phyloP scores from a whole-genome alignment of 2,329 filamentous ascomycete species.

The Tolypocladium inflatum region DNA sequence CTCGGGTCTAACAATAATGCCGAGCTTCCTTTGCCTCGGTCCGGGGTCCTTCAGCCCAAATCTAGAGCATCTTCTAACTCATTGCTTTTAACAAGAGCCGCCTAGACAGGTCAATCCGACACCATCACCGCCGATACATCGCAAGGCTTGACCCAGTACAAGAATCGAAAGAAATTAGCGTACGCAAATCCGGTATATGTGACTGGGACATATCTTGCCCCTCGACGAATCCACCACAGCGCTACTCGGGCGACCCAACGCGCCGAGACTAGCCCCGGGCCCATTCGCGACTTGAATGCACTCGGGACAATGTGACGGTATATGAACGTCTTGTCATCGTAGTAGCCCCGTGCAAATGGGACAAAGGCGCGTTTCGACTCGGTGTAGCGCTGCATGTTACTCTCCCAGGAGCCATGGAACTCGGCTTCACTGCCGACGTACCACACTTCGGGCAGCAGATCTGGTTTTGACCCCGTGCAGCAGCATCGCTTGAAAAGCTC shows the following conservation, averaged over 20 bases:
- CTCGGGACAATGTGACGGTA: slow-evolving; percentile 8
- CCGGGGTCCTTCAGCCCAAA: no score
- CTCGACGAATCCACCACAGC: slow-evolving; percentile 8
- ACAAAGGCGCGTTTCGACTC: slow-evolving; percentile 8
- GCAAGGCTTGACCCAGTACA: slow-evolving; percentile 2
- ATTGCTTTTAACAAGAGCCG: no score
- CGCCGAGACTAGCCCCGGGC: slow-evolving; percentile 5
- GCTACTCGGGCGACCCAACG: slow-evolving; percentile 7
- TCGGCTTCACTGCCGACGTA: slow-evolving; percentile 11
- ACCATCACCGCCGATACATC: no score
- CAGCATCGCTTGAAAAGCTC: neutral
- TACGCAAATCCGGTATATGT: slow-evolving; percentile 9
- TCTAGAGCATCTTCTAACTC: no score
- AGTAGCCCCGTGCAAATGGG: slow-evolving; percentile 3
- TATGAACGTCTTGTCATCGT: slow-evolving; percentile 3
- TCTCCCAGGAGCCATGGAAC: slow-evolving; percentile 8
- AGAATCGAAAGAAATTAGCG: slow-evolving; percentile 7
- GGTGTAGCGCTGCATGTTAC: slow-evolving; percentile 6
- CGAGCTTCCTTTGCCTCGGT: no score
- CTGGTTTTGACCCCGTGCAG: neutral
- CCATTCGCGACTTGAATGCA: slow-evolving; percentile 8
- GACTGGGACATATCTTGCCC: slow-evolving; percentile 9
- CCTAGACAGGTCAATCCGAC: no score
- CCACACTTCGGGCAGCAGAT: slow-evolving; percentile 8
- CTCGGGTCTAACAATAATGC: no score